These are phyloP conservation scores for Massariosphaeria phaeospora DNA, from an alignment of 495 filamentous ascomycete species.

Conservation along the genomic window DNA sequence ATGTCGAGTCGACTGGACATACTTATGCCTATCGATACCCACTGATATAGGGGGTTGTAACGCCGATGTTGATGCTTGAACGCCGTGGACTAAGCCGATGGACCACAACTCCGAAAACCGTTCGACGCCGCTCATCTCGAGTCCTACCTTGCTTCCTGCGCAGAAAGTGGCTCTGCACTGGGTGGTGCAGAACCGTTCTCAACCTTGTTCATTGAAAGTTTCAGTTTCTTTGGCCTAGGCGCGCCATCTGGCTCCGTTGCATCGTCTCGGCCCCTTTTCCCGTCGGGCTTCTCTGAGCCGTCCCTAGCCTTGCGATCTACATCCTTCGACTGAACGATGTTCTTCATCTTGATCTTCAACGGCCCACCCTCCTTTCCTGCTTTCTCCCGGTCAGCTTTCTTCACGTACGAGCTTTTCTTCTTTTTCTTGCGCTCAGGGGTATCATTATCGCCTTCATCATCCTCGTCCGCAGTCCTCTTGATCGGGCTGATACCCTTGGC, in stretches of 20 bases:
- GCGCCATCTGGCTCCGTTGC: slow-evolving; percentile 15
- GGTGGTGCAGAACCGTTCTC: slow-evolving; percentile 4
- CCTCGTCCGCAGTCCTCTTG: slow-evolving; percentile 26
- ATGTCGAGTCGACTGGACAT: too few relatives aligned
- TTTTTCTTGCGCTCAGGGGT: slow-evolving; percentile 48
- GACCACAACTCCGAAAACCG: neutral
- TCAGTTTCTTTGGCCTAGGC: slow-evolving; percentile 31
- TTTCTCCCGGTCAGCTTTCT: slow-evolving; percentile 32
- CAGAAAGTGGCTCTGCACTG: neutral
- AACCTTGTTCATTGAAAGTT: slow-evolving; percentile 14
- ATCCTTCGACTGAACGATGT: slow-evolving; percentile 10
- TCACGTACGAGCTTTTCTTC: slow-evolving; percentile 35
- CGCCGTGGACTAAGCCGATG: too few relatives aligned
- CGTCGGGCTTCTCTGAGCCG: slow-evolving; percentile 14
- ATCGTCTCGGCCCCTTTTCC: slow-evolving; percentile 32
- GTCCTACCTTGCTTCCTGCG: neutral
- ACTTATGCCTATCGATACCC: too few relatives aligned
- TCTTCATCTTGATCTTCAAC: slow-evolving; percentile 28
- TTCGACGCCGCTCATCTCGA: neutral
- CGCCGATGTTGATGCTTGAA: slow-evolving; percentile 15
- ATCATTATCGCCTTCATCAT: slow-evolving; percentile 46
- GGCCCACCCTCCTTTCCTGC: slow-evolving; percentile 15
- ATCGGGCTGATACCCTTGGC: slow-evolving; percentile 34
- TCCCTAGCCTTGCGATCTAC: slow-evolving; percentile 15
- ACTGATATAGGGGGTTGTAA: too few relatives aligned